phyloP scores from a whole-genome alignment of 2,329 filamentous ascomycete genomes.

The Sporothrix pallida region DNA sequence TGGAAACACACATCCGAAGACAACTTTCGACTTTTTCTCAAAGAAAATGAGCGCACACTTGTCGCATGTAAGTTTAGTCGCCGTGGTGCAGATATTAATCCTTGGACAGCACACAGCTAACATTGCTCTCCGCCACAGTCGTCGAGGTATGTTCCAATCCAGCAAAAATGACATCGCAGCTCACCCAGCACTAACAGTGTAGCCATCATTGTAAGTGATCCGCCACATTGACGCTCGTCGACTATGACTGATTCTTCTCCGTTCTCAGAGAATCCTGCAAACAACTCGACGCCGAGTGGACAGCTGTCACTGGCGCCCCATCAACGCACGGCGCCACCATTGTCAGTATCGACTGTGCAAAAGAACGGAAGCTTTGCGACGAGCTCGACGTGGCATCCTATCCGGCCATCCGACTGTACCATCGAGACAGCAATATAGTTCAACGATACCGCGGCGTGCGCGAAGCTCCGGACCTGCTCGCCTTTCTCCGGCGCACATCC shows the following conservation, averaged over 20 bases:
- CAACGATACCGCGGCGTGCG: slow-evolving; percentile 53
- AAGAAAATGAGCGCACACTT: slow-evolving; percentile 39
- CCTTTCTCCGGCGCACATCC: slow-evolving; percentile 40
- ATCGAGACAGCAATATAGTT: slow-evolving; percentile 43
- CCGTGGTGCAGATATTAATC: no score
- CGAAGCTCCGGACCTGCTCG: slow-evolving; percentile 42
- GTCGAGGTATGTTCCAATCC: slow-evolving; percentile 33
- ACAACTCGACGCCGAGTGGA: slow-evolving; percentile 49
- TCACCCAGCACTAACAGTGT: not conserved
- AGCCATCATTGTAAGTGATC: slow-evolving; percentile 35
- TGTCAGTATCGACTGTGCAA: slow-evolving; percentile 51
- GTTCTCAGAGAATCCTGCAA: slow-evolving; percentile 44
- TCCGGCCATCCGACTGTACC: slow-evolving; percentile 54
- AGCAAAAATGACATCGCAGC: no score
- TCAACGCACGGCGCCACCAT: slow-evolving; percentile 35
- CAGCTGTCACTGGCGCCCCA: slow-evolving; percentile 38
- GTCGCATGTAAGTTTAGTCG: slow-evolving; percentile 44
- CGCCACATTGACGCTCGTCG: no score
- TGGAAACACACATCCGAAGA: slow-evolving; percentile 40
- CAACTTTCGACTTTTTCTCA: slow-evolving; percentile 30
- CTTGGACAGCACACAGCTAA: not conserved
- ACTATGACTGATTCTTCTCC: slow-evolving; percentile 32
- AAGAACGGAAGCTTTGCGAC: slow-evolving; percentile 47
- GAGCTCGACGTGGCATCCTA: slow-evolving; percentile 52
- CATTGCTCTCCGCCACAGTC: slow-evolving; percentile 25